A percentile compares a stretch with the other conserved stretches of the same genome.
These are phyloP conservation scores for Hygrophila difformis DNA, from an alignment of 257 asterid genomes.

Conservation along the genomic window DNA sequence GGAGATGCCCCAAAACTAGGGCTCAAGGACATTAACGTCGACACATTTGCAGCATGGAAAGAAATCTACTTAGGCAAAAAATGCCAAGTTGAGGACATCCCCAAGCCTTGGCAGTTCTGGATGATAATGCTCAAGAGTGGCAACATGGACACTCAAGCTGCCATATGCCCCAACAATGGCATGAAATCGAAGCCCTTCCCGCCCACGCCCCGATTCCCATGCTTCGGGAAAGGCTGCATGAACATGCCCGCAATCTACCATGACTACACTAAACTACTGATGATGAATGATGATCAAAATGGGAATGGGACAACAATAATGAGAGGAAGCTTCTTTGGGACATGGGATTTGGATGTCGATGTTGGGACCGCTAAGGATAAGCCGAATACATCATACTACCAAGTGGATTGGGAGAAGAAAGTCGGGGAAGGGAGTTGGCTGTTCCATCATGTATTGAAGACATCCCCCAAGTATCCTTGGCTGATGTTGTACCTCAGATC, in stretches of 20 bases:
- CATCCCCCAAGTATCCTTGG: slow-evolving; percentile 62
- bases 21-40: slow-evolving; percentile 28
- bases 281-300: no score
- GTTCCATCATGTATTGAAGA: slow-evolving; percentile 46
- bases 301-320: slow-evolving; percentile 14
- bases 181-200: slow-evolving; percentile 40
- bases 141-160: slow-evolving; percentile 49
- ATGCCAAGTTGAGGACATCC: slow-evolving; percentile 46
- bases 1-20: slow-evolving; percentile 49
- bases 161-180: slow-evolving; percentile 52
- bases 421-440: slow-evolving; percentile 56
- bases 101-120: slow-evolving; percentile 74
- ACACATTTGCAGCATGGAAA: slow-evolving; percentile 57
- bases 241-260: slow-evolving; percentile 42
- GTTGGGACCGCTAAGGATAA: no score
- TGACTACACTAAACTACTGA: slow-evolving; percentile 28
- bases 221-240: slow-evolving; percentile 67
- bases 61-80: slow-evolving; percentile 54
- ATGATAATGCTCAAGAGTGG: slow-evolving; percentile 69
- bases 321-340: slow-evolving; percentile 59
- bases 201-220: slow-evolving; percentile 52
- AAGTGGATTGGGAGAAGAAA: slow-evolving; percentile 60
- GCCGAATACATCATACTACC: no score
- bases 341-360: slow-evolving; percentile 29
- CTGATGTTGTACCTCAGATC: slow-evolving; percentile 72